Evolutionary conservation across 371 early-diverging fungal species (phyloP), one percentile per base, ranked within the genome.

Genomic region (Mucor sp.): DNA sequence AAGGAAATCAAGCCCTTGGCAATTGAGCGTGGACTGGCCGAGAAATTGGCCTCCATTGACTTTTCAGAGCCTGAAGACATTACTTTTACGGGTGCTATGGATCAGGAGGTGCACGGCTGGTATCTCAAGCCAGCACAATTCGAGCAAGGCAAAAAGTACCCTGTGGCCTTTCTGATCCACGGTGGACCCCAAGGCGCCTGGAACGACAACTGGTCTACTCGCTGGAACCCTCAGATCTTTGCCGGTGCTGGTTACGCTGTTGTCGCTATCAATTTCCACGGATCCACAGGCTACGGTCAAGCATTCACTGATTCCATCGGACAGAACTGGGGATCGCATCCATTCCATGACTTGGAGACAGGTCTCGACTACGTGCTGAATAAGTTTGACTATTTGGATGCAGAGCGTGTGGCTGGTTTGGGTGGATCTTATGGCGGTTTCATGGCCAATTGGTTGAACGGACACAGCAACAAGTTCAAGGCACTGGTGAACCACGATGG

Each of bases 391-490:
- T 92, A 84, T 63, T 77, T 94, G 32, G 94, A 94, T 71, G 44
- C 67, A 17, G 65, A 76, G 6, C 82, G 91, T 11, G 68, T 93
- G 15, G 83, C 84, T 32, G 95, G 86, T 15, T 76, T 94, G 21
- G 95, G 95, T 30, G 94, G 91, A 1, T 88, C 89, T 11, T 94
- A 93, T 74, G 95, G 95, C 66, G 95, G 94, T 0, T 94, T 87
- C 72, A 93, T 92, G 93, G 85, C 92, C 70, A 94, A 94, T 72
- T 91, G 90, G 91, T 57, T 80, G n/a, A 82, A 83, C 57, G 83
- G 81, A 0, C 76, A 80, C 35, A 77, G 71, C 21, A 71, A 89
- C 15, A 85, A 88, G 12, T 95, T 95, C 82, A 81, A 81, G 59
- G 90, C 87, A 27, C 75, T 95, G 56, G 93, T 93, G 37, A 93